Percentiles rank a stretch among this genome's conserved stretches.
Conservation (phyloP, 345 rosid species). For the Eucalyptus sideroxylon region DNA sequence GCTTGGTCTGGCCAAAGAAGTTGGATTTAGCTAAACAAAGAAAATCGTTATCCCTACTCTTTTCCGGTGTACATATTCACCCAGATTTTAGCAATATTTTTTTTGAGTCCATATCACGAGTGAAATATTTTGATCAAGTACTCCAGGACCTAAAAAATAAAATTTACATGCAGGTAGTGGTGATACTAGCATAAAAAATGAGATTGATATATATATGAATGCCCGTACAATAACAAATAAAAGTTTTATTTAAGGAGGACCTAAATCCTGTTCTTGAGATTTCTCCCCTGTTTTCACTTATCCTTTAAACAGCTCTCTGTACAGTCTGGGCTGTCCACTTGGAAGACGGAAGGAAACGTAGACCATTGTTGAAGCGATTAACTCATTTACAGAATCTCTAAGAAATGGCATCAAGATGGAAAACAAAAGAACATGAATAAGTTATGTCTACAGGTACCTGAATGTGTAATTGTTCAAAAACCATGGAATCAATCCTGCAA, state of each 20-base stretch:
- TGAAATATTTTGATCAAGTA: not conserved
- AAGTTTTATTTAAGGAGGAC: not conserved
- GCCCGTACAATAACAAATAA: not conserved
- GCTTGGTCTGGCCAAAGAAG: constrained; percentile 29
- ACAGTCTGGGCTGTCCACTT: not conserved
- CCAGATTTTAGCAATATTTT: not conserved
- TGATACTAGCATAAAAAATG: not conserved
- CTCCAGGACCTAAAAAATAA: not conserved
- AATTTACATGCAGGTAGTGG: not conserved
- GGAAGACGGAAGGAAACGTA: not conserved
- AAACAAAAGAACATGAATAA: not conserved
- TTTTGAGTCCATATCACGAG: not conserved
- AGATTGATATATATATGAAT: not conserved
- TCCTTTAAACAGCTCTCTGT: not conserved
- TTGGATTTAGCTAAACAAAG: constrained; percentile 30
- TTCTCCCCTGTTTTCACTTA: not conserved
- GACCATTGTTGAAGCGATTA: not conserved
- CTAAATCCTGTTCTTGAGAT: not conserved
- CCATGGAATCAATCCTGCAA: not conserved
- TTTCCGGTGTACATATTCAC: not conserved
- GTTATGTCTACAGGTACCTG: not conserved
- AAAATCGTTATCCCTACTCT: constrained; percentile 2
- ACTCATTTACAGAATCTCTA: not conserved
- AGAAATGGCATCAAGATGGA: not conserved
- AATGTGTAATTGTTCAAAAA: not conserved